Evolutionary conservation across 2,329 filamentous ascomycete genomes (phyloP).

Genomic region (Juglanconis sp.): DNA sequence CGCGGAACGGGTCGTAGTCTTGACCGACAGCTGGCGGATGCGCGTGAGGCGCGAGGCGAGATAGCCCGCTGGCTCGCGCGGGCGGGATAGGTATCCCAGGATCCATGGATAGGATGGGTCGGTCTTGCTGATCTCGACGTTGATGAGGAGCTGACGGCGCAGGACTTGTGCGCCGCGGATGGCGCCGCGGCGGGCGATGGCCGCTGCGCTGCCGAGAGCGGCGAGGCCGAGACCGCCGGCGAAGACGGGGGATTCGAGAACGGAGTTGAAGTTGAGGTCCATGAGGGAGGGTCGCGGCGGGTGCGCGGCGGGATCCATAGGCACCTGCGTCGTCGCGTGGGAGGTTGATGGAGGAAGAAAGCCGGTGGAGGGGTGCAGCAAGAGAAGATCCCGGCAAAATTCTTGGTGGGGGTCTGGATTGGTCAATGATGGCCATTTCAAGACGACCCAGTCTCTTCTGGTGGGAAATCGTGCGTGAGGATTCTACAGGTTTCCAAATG

Average conservation of each 20-base stretch:
- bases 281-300: constrained; percentile 17
- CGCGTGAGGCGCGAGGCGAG: constrained; percentile 56
- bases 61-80: constrained; percentile 63
- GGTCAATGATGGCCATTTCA: constrained; percentile 1
- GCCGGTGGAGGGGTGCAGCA: neutral
- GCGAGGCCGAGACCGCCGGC: constrained; percentile 84
- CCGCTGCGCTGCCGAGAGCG: constrained; percentile 76
- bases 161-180: constrained; percentile 71
- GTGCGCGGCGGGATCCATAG: constrained; percentile 19
- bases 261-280: constrained; percentile 49
- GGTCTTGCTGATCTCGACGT: constrained; percentile 91
- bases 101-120: constrained; percentile 95
- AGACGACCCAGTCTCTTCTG: neutral
- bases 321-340: constrained; percentile 17
- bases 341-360: neutral
- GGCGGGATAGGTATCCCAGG: constrained; percentile 87
- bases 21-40: constrained; percentile 58
- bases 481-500: neutral
- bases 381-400: constrained; percentile 4
- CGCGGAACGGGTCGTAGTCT: constrained; percentile 46
- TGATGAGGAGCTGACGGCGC: constrained; percentile 82
- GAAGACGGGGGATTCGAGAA: constrained; percentile 63
- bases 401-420: constrained; percentile 15
- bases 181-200: constrained; percentile 75
- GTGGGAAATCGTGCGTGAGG: neutral